phyloP scores from a whole-genome alignment of 352 stramenopile species.

The Phytophthora uliginosa region DNA sequence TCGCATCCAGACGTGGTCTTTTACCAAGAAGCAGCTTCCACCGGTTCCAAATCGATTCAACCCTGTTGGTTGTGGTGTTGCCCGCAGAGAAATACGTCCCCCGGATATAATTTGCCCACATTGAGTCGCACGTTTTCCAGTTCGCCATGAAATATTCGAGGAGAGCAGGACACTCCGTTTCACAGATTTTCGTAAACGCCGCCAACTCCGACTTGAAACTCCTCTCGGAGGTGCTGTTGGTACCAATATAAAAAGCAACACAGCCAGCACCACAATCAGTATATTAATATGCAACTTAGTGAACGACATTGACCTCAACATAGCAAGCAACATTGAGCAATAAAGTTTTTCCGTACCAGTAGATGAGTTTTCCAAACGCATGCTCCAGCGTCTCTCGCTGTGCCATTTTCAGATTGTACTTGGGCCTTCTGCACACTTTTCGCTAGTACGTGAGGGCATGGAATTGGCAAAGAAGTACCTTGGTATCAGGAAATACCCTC shows the following conservation, averaged over 20 bases:
- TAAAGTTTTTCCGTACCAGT: neutral
- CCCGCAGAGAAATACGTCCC: constrained; percentile 20
- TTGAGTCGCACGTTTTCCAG: constrained; percentile 20
- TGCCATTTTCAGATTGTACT: constrained; percentile 19
- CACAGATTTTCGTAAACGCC: neutral
- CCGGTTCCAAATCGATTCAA: constrained; percentile 34
- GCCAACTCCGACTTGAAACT: neutral
- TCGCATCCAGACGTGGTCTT: constrained; percentile 13
- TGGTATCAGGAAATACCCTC: constrained; percentile 2
- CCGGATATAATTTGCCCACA: constrained; percentile 27
- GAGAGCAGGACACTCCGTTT: neutral
- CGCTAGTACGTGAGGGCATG: constrained; percentile 16
- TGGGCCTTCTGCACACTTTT: neutral
- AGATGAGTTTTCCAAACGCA: constrained; percentile 8
- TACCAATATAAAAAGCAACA: neutral
- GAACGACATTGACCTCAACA: neutral
- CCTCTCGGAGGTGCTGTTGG: neutral
- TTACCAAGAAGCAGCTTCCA: constrained; percentile 25
- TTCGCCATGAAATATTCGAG: constrained; percentile 21
- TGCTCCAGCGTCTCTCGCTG: constrained; percentile 17
- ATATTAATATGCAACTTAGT: neutral
- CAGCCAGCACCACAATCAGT: neutral
- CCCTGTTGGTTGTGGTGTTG: constrained; percentile 34
- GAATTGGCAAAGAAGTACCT: constrained; percentile 18
- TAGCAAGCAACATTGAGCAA: constrained; percentile 1